Evolutionary conservation across 2,329 filamentous ascomycete genomes (phyloP).

Genomic region (Botrytis paeoniae): DNA sequence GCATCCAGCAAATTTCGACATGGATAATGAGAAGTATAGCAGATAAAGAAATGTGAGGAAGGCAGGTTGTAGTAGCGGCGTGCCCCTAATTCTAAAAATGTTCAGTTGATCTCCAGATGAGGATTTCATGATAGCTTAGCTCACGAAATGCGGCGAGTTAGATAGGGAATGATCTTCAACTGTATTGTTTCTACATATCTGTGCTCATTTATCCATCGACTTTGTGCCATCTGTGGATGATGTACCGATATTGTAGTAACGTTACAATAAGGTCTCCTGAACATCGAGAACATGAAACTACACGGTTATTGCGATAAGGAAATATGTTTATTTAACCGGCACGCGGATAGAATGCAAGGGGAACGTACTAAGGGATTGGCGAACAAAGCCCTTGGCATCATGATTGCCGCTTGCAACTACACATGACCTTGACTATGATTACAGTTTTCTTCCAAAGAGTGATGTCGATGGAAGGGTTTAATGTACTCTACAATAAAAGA

Average conservation of each 20-base stretch:
- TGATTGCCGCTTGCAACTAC: background rate
- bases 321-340: background rate
- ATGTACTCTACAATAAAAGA: background rate
- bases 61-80: background rate
- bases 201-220: background rate
- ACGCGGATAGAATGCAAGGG: background rate
- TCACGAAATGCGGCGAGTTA: background rate
- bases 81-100: background rate
- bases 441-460: background rate
- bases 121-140: background rate
- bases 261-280: constrained; percentile 5
- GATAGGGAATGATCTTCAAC: background rate
- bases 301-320: background rate
- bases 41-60: background rate
- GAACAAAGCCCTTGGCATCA: background rate
- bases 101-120: background rate
- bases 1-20: background rate
- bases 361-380: background rate
- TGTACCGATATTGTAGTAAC: constrained; percentile 1
- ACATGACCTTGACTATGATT: background rate
- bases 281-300: background rate
- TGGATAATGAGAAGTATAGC: background rate
- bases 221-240: background rate
- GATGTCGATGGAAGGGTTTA: background rate
- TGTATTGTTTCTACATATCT: background rate